These are phyloP conservation scores for Gonium pectorale DNA, from an alignment of 139 green algal genomes.

Conservation along the genomic window DNA sequence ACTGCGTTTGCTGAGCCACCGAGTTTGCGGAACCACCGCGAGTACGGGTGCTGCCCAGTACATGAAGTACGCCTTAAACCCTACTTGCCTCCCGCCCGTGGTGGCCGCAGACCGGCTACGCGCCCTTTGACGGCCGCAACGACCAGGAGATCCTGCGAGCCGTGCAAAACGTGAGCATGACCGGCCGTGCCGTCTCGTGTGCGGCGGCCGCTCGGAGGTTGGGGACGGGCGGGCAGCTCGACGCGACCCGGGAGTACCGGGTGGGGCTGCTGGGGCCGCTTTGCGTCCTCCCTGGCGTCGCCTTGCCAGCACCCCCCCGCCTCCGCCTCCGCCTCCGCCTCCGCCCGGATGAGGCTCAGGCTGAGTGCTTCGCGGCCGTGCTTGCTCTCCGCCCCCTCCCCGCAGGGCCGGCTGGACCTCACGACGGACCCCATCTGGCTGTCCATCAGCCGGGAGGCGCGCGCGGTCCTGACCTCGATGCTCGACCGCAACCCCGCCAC, in stretches of 20 bases:
- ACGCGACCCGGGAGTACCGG: too few relatives aligned
- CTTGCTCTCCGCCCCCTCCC: background rate
- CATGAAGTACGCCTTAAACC: too few relatives aligned
- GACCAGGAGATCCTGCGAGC: slow-evolving; percentile 31
- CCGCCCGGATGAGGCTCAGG: background rate
- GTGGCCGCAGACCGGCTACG: slow-evolving; percentile 19
- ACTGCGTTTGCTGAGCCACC: too few relatives aligned
- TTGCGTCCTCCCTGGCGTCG: too few relatives aligned
- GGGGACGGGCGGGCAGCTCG: too few relatives aligned
- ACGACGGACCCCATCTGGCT: slow-evolving; percentile 27
- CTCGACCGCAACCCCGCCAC: slow-evolving; percentile 53
- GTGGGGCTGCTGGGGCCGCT: too few relatives aligned
- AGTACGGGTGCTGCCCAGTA: too few relatives aligned
- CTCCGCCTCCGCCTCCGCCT: background rate
- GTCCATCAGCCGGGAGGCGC: slow-evolving; percentile 18
- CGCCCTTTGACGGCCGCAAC: slow-evolving; percentile 29
- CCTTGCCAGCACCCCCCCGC: too few relatives aligned
- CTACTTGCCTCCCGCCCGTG: background rate
- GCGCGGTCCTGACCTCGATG: slow-evolving; percentile 36
- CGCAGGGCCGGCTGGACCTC: slow-evolving; percentile 17
- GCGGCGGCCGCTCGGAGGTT: too few relatives aligned
- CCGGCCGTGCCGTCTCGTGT: too few relatives aligned
- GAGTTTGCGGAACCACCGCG: too few relatives aligned
- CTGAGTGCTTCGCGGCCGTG: too few relatives aligned
- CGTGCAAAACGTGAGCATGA: slow-evolving; percentile 15